These are phyloP conservation scores for Camellia granthamiana DNA, from an alignment of 148 eudicot species.

Conservation along the genomic window DNA sequence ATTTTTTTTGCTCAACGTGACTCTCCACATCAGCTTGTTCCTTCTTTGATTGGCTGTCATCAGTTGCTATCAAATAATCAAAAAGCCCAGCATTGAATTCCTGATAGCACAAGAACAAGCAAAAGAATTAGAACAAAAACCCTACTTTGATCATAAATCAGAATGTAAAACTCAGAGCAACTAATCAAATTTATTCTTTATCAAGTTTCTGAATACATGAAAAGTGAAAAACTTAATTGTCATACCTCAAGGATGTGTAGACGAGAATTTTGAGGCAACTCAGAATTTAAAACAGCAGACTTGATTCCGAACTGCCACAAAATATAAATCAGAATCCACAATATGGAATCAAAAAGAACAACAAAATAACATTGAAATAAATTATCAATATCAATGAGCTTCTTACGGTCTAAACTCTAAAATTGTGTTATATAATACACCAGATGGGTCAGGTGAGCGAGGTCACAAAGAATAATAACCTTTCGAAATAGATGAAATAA, in stretches of 20 bases:
- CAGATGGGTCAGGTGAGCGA: no score
- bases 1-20: constrained; percentile 41
- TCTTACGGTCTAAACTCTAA: no score
- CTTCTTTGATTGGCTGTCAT: constrained; percentile 58
- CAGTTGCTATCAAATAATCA: constrained; percentile 88
- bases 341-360: no score
- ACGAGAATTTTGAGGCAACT: constrained; percentile 96
- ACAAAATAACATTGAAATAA: no score
- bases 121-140: constrained; percentile 1
- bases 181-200: not conserved
- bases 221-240: not conserved
- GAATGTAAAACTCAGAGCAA: not conserved
- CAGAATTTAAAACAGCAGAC: constrained; percentile 90
- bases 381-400: no score
- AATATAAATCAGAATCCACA: constrained; percentile 6
- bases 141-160: not conserved
- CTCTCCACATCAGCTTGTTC: constrained; percentile 50
- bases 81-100: constrained; percentile 94
- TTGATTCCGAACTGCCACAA: constrained; percentile 74
- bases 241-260: constrained; percentile 92
- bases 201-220: not conserved
- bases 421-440: no score
- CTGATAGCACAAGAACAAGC: constrained; percentile 30
- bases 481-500: not conserved
- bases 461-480: not conserved